Base-by-base conservation (phyloP, 768 basidiomycete species). In the Agaricus subrufescens region DNA sequence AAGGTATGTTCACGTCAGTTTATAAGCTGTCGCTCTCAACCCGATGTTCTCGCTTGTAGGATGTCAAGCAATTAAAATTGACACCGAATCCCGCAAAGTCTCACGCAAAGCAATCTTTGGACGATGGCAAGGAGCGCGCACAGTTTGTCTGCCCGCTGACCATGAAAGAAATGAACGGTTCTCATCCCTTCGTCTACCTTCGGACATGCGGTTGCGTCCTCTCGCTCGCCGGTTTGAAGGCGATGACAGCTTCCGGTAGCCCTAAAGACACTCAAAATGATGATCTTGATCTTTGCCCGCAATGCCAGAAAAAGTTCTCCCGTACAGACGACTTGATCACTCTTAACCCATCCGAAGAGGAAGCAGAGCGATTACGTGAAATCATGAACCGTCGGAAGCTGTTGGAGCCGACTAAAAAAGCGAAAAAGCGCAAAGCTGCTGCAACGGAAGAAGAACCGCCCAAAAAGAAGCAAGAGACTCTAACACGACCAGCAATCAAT, bases 81-180 rank as follows among this genome's bases (percentile, higher is more conserved):
- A 90, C 94, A 0, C 75, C 80, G 0, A 94, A 95, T 64, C 73
- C 91, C 7, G 66, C 82, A 12, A 60, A 72, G 23, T 25, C 42
- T 9, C 31, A 48, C 2, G 65, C 79, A 4, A 67, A 78, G 11
- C 64, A 75, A 11, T 65, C 75, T 6, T 66, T 58, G 5, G 61
- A 58, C 15, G 76, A 76, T 43, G 58, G 63, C 11, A 52, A 69
- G 27, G 84, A 80, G 51, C 76, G 67, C 2, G 77, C 89, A 2
- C 82, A 80, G 52, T 98, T 94, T 64, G 84, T 94, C 54, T 99
- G 97, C 73, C 92, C 97, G 0, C 78, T 98, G 50, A 92, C 88
- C 1, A 73, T 91, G 60, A 92, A 93, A 69, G 96, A 97, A 72
- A 98, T 98, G 94, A 94, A 92, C 62, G 97, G 97, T 12, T 67